Evolutionary conservation across 805 yeast genomes (phyloP), one percentile per base, ranked within the genome.

Genomic region (Brettanomyces naardenensis): DNA sequence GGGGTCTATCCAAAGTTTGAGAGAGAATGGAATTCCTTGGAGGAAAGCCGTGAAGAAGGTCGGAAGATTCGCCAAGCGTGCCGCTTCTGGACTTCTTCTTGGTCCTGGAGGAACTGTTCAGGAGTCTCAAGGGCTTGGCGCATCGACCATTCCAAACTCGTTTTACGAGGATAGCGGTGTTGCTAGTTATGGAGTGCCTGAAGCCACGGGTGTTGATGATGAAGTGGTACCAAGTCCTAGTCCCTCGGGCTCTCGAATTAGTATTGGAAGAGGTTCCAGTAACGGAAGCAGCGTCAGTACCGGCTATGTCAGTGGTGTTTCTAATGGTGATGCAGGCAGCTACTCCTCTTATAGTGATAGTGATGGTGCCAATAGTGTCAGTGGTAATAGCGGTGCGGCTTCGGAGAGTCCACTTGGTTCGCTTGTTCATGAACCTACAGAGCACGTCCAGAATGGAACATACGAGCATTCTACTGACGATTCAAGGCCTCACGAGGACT

Each of bases 71-170:
- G 31, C 23, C 10, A 25, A 15, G 13, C 15, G 23, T 2, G 20
- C 31, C 15, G n/a, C 18, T 15, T 26, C n/a, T 15, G 37, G 26
- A 19, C 19, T 34, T 13, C 6, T 34, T 19, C 14, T 34, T 14
- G 37, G 37, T 14, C 37, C 37, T 7, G 37, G 31, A 7, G 31
- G 19, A 19, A 20, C 11, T 11, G 26, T 34, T 26, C 22, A 34
- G 10, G 33, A 30, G 10, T 15, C 27, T 7, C 21, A 23, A 14
- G 23, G n/a, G 9, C 15, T 19, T 6, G 19, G n/a, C 13, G 13
- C 36, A n/a, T 14, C 14, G 29, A 33, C 36, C 33, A 30, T 15
- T n/a, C 20, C 17, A 30, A 30, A 30, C 19, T 27, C 30, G 15
- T 27, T 27, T 27, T 31, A 31, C 19, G 22, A 20, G 2, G 10